Evolutionary conservation across 2,329 filamentous ascomycete genomes (phyloP).

Genomic region (Ophioceras dolichostomum): DNA sequence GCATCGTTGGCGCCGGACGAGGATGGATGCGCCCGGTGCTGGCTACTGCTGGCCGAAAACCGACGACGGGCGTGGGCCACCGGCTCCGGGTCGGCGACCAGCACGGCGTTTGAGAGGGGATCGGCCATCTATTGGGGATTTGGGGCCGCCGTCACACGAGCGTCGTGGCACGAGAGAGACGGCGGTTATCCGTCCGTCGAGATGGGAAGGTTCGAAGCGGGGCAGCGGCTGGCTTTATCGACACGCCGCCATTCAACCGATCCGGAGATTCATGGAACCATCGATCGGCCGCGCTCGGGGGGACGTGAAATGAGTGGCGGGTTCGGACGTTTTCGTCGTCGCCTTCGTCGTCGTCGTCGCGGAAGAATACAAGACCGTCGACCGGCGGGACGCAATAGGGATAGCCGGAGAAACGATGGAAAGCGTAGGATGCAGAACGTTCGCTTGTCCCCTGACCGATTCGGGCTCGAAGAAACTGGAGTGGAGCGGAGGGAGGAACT

Average conservation of each 20-base stretch:
- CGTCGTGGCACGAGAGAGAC: background rate
- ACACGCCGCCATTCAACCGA: slow-evolving; percentile 1
- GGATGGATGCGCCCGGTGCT: slow-evolving; percentile 2
- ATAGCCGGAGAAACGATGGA: too few species aligned
- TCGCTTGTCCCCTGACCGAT: too few species aligned
- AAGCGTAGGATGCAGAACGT: too few species aligned
- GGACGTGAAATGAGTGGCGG: background rate
- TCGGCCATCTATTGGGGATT: background rate
- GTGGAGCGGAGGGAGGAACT: too few species aligned
- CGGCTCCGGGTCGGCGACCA: slow-evolving; percentile 12
- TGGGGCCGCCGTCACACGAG: background rate
- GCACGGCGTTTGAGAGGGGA: slow-evolving; percentile 10
- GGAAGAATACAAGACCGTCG: background rate
- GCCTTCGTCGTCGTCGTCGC: background rate
- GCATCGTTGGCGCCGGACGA: background rate
- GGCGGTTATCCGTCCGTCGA: too few species aligned
- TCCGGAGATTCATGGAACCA: background rate
- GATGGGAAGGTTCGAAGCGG: too few species aligned
- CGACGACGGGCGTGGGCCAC: slow-evolving; percentile 16
- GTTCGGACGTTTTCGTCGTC: background rate
- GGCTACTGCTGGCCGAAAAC: slow-evolving; percentile 5
- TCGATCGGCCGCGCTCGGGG: background rate
- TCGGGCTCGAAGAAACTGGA: too few species aligned
- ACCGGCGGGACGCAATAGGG: too few species aligned
- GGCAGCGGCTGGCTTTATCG: background rate